Conservation (phyloP, 139 green algal genomes). For the Micromonas commoda region DNA sequence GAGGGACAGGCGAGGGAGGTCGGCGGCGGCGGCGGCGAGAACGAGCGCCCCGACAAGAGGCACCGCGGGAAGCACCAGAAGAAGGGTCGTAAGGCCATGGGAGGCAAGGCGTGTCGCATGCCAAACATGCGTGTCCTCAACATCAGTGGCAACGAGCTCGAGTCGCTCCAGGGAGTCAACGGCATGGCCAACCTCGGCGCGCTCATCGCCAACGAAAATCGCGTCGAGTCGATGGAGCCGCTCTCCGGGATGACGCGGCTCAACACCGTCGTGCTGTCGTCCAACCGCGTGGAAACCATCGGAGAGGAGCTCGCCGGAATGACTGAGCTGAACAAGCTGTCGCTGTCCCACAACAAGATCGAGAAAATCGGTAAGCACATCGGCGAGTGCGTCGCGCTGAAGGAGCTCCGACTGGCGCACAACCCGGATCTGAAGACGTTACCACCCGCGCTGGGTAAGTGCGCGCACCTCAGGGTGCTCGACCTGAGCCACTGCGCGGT, state of each 20-base stretch:
- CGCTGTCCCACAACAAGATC: neutral
- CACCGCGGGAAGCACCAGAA: neutral
- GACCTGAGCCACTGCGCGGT: neutral
- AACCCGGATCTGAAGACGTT: neutral
- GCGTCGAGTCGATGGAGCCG: neutral
- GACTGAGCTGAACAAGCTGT: conserved; percentile 11
- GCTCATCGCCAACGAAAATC: neutral
- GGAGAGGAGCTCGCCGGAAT: neutral
- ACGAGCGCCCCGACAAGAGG: neutral
- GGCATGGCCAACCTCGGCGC: neutral
- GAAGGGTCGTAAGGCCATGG: neutral
- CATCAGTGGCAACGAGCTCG: neutral
- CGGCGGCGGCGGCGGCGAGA: too few species aligned
- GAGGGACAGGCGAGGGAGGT: too few species aligned
- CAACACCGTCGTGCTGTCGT: conserved; percentile 4
- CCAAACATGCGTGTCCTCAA: neutral
- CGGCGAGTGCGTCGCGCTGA: neutral
- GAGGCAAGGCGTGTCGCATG: neutral
- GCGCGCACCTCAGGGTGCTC: neutral
- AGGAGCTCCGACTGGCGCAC: neutral
- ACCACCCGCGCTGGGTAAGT: neutral
- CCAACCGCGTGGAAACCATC: neutral
- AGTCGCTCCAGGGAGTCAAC: conserved; percentile 1
- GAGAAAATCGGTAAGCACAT: neutral
- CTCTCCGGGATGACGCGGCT: neutral